Evolutionary conservation across 75 land plant genomes (phyloP), one percentile per base, ranked within the genome.

Genomic region (Pseudotsuga menziesii): DNA sequence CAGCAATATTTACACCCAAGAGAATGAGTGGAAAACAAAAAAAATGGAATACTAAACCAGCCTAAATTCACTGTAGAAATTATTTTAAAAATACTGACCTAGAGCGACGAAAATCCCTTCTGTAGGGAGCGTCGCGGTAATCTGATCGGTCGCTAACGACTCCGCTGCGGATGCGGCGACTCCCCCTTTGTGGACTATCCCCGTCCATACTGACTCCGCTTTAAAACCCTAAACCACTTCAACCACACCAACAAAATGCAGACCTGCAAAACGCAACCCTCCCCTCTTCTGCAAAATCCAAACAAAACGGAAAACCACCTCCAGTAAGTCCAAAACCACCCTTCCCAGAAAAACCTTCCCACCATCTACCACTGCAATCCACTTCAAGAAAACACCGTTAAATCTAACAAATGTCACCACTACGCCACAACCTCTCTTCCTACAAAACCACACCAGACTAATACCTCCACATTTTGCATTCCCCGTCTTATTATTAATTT

Each of bases 51-150:
- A n/a, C n/a, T n/a, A n/a, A n/a, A n/a, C n/a, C n/a, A n/a, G n/a
- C n/a, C n/a, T n/a, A n/a, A n/a, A n/a, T n/a, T n/a, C n/a, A n/a
- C n/a, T n/a, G n/a, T n/a, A n/a, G n/a, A n/a, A n/a, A n/a, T n/a
- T n/a, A n/a, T n/a, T n/a, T n/a, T n/a, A n/a, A n/a, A n/a, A n/a
- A n/a, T n/a, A n/a, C n/a, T n/a, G n/a, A n/a, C n/a, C n/a, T n/a
- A n/a, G n/a, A 36, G 41, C 79, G 82, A 73, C 82, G 82, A 25
- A 78, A 67, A 6, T 84, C 91, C 64, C 91, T 81, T 79, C 88
- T 82, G 75, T 88, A 88, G 14, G 90, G 92, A 4, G 84, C 85
- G 81, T 83, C 79, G 72, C 87, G 89, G 23, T 82, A 81, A n/a
- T 87, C 83, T 29, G 74, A 69, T 9, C 89, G 87, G 58, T 85